phyloP scores from a whole-genome alignment of 108 stramenopile genomes.

The Pseudonitzschia pungens region DNA sequence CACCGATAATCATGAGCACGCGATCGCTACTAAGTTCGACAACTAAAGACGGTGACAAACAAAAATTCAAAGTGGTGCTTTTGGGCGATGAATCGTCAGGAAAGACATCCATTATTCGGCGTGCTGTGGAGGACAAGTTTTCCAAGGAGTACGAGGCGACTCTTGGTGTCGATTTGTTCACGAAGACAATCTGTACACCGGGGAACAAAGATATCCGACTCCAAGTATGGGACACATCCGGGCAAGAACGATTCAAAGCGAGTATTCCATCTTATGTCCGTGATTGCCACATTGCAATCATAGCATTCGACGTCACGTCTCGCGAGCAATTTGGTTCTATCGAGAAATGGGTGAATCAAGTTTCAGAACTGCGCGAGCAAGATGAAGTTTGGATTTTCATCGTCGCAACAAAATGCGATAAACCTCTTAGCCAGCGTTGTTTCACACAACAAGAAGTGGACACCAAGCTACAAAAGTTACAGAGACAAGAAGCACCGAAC shows the following conservation, averaged over 20 bases:
- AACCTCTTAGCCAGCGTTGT: background rate
- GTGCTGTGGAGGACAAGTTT: conserved; percentile 17
- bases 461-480: background rate
- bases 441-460: conserved; percentile 3
- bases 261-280: conserved; percentile 8
- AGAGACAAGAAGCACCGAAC: conserved; percentile 4
- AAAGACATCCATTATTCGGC: conserved; percentile 14
- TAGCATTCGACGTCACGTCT: background rate
- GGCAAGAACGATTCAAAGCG: conserved; percentile 12
- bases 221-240: conserved; percentile 26
- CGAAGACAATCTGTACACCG: conserved; percentile 6
- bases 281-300: conserved; percentile 13
- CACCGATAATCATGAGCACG: background rate
- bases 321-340: conserved; percentile 5
- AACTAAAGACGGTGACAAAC: background rate
- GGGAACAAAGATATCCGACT: background rate
- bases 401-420: background rate
- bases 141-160: conserved; percentile 13
- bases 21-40: background rate
- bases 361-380: conserved; percentile 6
- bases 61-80: conserved; percentile 15
- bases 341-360: conserved; percentile 8
- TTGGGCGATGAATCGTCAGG: conserved; percentile 9
- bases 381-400: conserved; percentile 11
- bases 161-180: conserved; percentile 18